phyloP scores from a whole-genome alignment of 108 stramenopile species.

The Nannochloropsis salina region DNA sequence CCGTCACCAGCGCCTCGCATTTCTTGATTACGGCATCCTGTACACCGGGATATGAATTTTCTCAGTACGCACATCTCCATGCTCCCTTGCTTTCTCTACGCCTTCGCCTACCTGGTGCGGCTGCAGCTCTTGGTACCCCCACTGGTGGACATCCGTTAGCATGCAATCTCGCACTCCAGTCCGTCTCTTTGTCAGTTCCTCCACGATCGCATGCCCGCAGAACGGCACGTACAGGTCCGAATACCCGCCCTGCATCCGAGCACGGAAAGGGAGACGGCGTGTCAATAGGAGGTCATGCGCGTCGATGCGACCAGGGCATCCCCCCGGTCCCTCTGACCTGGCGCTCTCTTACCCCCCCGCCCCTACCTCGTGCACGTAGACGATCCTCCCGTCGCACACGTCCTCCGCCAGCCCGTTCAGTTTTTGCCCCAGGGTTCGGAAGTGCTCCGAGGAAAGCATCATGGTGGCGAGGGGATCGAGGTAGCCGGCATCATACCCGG shows the following conservation, averaged over 20 bases:
- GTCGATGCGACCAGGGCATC: background rate
- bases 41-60: background rate
- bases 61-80: background rate
- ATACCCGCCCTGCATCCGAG: conserved; percentile 16
- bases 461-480: conserved; percentile 54
- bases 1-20: background rate
- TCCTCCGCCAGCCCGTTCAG: conserved; percentile 39
- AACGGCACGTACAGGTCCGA: conserved; percentile 55
- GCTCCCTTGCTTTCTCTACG: background rate
- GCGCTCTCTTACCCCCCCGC: background rate
- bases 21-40: conserved; percentile 17
- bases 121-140: conserved; percentile 28
- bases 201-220: conserved; percentile 51
- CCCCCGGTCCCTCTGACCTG: background rate
- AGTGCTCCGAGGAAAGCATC: conserved; percentile 56
- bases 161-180: conserved; percentile 8
- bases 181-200: conserved; percentile 35
- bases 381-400: conserved; percentile 44
- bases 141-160: conserved; percentile 21
- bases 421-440: conserved; percentile 36
- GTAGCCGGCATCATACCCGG: conserved; percentile 58
- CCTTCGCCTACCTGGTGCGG: conserved; percentile 28
- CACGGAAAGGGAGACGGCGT: background rate
- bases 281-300: background rate
- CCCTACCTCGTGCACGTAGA: conserved; percentile 57